Evolutionary conservation across 495 filamentous ascomycete genomes (phyloP).

Genomic region (Cladorrhinum samala): DNA sequence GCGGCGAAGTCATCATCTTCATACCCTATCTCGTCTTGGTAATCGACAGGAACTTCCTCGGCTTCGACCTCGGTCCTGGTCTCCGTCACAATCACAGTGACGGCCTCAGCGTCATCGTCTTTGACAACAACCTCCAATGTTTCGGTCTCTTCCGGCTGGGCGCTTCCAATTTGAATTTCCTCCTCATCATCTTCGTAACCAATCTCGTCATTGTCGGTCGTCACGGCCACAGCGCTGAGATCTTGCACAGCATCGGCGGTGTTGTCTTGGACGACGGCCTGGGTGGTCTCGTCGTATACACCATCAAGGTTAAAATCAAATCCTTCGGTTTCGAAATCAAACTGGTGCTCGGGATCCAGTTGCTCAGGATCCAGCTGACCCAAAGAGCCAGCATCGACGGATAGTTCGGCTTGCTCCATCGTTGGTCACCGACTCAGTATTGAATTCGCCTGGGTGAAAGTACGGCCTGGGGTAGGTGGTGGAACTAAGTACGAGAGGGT

Average conservation of each 20-base stretch:
- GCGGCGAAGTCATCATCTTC: conserved; percentile 22
- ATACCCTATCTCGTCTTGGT: conserved; percentile 28
- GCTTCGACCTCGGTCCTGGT: conserved; percentile 18
- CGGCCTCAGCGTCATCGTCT: background rate
- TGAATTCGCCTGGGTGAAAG: background rate
- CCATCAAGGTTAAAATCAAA: conserved; percentile 27
- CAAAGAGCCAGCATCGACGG: conserved; percentile 9
- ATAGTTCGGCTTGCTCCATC: conserved; percentile 25
- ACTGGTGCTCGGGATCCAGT: conserved; percentile 21
- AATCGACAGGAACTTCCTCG: conserved; percentile 14
- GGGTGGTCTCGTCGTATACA: conserved; percentile 1
- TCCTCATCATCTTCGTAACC: conserved; percentile 15
- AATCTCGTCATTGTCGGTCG: conserved; percentile 16
- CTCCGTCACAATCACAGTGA: conserved; percentile 14
- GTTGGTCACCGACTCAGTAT: background rate
- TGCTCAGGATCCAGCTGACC: conserved; percentile 20
- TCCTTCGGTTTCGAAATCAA: conserved; percentile 23
- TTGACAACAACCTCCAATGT: background rate
- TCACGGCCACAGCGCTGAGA: background rate
- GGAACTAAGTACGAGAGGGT: too few relatives aligned
- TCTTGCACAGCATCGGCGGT: background rate
- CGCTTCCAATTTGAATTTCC: background rate
- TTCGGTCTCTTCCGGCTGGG: background rate
- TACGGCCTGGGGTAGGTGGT: background rate
- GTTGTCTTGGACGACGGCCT: background rate